These are phyloP conservation scores for Pyrenula aspistea DNA, from an alignment of 495 filamentous ascomycete species.

Conservation along the genomic window DNA sequence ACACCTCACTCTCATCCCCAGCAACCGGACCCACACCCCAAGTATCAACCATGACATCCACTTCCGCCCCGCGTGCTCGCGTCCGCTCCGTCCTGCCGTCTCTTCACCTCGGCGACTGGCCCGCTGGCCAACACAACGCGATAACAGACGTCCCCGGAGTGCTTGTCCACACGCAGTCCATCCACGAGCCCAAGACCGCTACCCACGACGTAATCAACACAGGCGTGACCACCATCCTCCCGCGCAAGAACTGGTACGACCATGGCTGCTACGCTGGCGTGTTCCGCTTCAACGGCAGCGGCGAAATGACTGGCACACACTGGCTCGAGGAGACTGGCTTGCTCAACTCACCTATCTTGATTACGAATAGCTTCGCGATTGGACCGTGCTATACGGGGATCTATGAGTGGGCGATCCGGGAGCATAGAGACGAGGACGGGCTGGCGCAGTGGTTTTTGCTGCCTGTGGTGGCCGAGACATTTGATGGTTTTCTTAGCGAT, in stretches of 20 bases:
- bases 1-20: no score
- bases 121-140: constrained; percentile 31
- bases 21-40: no score
- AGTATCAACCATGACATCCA: no score
- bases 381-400: constrained; percentile 34
- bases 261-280: constrained; percentile 34
- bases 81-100: constrained; percentile 29
- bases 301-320: constrained; percentile 39
- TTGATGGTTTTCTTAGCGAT: constrained; percentile 36
- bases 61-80: no score
- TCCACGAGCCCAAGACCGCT: constrained; percentile 14
- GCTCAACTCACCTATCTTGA: constrained; percentile 33
- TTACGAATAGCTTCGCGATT: constrained; percentile 37
- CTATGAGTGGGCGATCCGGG: constrained; percentile 31
- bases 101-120: constrained; percentile 22
- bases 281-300: constrained; percentile 41
- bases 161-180: constrained; percentile 30
- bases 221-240: constrained; percentile 38
- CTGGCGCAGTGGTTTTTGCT: constrained; percentile 32
- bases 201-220: constrained; percentile 21
- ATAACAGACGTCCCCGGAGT: constrained; percentile 39
- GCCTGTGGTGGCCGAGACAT: constrained; percentile 41
- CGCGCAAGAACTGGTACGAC: constrained; percentile 32
- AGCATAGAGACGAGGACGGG: constrained; percentile 16
- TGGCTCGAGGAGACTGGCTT: constrained; percentile 42